Percentiles rank a stretch among this genome's conserved stretches.
Conservation (phyloP, 2,329 filamentous ascomycete genomes). For the Furcasterigmium sp. region DNA sequence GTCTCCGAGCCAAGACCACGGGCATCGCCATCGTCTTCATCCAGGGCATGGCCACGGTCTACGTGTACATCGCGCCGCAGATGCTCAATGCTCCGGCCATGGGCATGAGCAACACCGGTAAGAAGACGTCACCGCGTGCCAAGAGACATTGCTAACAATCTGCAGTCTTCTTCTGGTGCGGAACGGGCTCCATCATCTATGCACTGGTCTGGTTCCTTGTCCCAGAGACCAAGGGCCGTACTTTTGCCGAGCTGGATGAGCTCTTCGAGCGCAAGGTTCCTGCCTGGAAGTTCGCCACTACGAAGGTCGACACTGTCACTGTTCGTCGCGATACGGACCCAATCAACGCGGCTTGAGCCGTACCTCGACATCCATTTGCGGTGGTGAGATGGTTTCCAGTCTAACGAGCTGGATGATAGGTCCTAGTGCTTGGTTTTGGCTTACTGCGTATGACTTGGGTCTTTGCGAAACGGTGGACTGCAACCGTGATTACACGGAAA, state of each 20-base stretch:
- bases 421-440: no score
- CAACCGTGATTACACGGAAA: no score
- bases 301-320: background rate
- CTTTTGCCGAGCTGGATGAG: slow-evolving; percentile 15
- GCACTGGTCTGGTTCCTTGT: slow-evolving; percentile 4
- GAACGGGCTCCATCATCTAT: slow-evolving; percentile 8
- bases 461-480: no score
- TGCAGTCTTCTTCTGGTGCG: slow-evolving; percentile 13
- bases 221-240: slow-evolving; percentile 13
- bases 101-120: slow-evolving; percentile 2
- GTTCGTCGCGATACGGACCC: no score
- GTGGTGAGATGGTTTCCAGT: no score
- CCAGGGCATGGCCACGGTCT: background rate
- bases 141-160: slow-evolving; percentile 12
- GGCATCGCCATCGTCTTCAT: background rate
- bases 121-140: background rate
- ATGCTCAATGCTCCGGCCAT: background rate
- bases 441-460: no score
- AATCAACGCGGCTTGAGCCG: no score
- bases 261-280: slow-evolving; percentile 13
- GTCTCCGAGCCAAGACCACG: background rate
- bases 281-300: slow-evolving; percentile 13
- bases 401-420: no score
- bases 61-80: background rate
- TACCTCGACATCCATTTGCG: no score